Conservation (phyloP, 208 protist genomes). For the Wallacemonas sp. region DNA sequence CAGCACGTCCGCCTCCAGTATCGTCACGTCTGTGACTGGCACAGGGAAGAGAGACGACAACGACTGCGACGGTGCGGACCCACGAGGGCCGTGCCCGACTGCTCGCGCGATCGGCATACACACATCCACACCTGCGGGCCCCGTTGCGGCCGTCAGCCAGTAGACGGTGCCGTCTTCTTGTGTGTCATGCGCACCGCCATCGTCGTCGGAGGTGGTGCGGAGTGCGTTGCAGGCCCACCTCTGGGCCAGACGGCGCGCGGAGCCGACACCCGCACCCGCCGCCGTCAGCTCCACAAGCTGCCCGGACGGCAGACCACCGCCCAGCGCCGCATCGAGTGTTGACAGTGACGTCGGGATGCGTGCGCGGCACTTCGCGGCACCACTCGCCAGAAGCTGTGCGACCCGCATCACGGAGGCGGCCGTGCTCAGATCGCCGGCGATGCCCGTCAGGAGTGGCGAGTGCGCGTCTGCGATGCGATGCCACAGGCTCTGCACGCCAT, state of each 20-base stretch:
- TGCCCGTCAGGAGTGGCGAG: neutral
- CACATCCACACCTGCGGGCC: neutral
- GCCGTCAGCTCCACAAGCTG: conserved; percentile 68
- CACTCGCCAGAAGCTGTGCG: conserved; percentile 4
- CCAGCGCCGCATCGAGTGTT: conserved; percentile 47
- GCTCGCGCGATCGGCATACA: conserved; percentile 1
- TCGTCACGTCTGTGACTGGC: neutral
- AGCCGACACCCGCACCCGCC: conserved; percentile 20
- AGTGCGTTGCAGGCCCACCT: conserved; percentile 14
- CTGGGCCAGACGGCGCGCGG: conserved; percentile 35
- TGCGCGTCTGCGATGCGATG: neutral
- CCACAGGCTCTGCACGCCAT: conserved; percentile 21
- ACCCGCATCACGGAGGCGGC: conserved; percentile 11
- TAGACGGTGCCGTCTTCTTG: no score
- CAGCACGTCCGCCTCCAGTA: neutral
- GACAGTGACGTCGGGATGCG: conserved; percentile 39
- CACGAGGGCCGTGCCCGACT: neutral
- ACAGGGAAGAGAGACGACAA: neutral
- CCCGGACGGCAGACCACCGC: conserved; percentile 44
- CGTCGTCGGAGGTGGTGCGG: neutral
- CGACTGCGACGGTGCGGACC: neutral
- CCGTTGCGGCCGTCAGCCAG: conserved; percentile 1
- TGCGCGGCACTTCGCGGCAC: neutral
- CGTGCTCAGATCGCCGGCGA: no score
- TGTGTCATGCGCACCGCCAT: no score